phyloP scores from a whole-genome alignment of 1,284 basidiomycete species.

The Fistulinella staudtii region DNA sequence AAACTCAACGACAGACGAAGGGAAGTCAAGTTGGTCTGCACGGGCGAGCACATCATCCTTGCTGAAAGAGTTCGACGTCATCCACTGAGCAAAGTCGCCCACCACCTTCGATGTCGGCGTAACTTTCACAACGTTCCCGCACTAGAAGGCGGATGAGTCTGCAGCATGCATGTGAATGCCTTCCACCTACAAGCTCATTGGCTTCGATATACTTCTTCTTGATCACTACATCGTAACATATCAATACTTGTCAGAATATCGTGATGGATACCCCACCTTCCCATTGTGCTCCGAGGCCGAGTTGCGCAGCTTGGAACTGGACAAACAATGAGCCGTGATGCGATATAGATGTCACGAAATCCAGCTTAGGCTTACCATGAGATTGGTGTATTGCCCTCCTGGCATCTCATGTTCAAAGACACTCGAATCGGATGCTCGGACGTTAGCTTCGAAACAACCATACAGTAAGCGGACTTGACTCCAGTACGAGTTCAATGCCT shows the following conservation, averaged over 20 bases:
- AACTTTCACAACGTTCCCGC: constrained; percentile 98
- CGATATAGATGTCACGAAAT: constrained; percentile 9
- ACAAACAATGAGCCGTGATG: constrained; percentile 18
- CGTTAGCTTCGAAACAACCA: constrained; percentile 97
- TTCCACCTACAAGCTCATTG: constrained; percentile 73
- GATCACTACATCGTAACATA: constrained; percentile 60
- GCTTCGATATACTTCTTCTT: constrained; percentile 99
- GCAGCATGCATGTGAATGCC: constrained; percentile 9
- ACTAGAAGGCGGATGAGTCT: constrained; percentile 44
- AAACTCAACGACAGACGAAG: constrained; percentile 93
- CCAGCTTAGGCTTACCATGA: constrained; percentile 68
- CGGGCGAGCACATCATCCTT: constrained; percentile 85
- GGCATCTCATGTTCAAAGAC: constrained; percentile 99
- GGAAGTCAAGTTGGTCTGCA: constrained; percentile 94
- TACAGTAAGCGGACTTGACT: constrained; percentile 96
- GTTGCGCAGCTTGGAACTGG: constrained; percentile 97
- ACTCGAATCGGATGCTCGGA: constrained; percentile 93
- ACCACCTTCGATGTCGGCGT: constrained; percentile 99
- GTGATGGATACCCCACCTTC: constrained; percentile 46
- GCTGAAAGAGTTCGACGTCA: constrained; percentile 92
- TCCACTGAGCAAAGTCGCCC: constrained; percentile 98
- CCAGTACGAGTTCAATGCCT: constrained; percentile 98
- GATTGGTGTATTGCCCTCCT: constrained; percentile 94
- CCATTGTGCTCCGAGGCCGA: constrained; percentile 98
- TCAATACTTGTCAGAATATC: constrained; percentile 7